Evolutionary conservation across 768 basidiomycete species (phyloP).

Genomic region (Leccinum longicurvipes): DNA sequence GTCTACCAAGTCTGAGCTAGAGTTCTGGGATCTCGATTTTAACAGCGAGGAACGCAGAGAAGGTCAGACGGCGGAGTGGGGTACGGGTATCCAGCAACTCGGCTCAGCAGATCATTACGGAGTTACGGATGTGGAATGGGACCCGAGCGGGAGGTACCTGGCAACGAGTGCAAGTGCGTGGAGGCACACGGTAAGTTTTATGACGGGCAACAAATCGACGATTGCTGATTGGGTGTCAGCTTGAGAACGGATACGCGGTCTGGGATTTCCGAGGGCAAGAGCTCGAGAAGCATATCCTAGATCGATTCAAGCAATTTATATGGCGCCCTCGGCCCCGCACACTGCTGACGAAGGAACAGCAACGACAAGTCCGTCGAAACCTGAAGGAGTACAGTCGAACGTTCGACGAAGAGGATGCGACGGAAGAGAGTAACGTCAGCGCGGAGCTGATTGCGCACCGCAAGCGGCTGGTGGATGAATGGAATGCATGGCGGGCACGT

Average conservation of each 20-base stretch:
- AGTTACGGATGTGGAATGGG: slow-evolving; percentile 97
- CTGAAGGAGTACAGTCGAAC: slow-evolving; percentile 85
- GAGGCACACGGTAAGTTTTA: slow-evolving; percentile 77
- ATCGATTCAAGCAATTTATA: slow-evolving; percentile 97
- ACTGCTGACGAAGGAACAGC: slow-evolving; percentile 82
- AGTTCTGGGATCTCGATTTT: slow-evolving; percentile 99
- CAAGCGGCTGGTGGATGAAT: slow-evolving; percentile 92
- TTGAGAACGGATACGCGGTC: slow-evolving; percentile 93
- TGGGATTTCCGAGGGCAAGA: slow-evolving; percentile 99
- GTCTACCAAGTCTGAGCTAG: slow-evolving; percentile 91
- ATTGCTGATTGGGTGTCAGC: slow-evolving; percentile 42
- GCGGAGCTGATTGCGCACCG: slow-evolving; percentile 90
- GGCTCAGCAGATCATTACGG: slow-evolving; percentile 93
- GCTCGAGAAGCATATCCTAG: slow-evolving; percentile 81
- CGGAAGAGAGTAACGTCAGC: slow-evolving; percentile 91
- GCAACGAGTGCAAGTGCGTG: slow-evolving; percentile 93
- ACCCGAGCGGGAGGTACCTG: slow-evolving; percentile 91
- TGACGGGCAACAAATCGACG: background rate
- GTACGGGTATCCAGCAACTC: slow-evolving; percentile 79
- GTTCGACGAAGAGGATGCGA: slow-evolving; percentile 97
- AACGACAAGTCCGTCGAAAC: slow-evolving; percentile 81
- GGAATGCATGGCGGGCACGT: slow-evolving; percentile 93
- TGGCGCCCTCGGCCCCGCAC: slow-evolving; percentile 96
- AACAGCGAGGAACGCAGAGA: slow-evolving; percentile 54
- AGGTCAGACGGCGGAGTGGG: slow-evolving; percentile 65